A percentile compares a stretch with the other conserved stretches of the same genome.
Conservation (phyloP, 106 monocot genomes). For the Dioscorea dumetorum region DNA sequence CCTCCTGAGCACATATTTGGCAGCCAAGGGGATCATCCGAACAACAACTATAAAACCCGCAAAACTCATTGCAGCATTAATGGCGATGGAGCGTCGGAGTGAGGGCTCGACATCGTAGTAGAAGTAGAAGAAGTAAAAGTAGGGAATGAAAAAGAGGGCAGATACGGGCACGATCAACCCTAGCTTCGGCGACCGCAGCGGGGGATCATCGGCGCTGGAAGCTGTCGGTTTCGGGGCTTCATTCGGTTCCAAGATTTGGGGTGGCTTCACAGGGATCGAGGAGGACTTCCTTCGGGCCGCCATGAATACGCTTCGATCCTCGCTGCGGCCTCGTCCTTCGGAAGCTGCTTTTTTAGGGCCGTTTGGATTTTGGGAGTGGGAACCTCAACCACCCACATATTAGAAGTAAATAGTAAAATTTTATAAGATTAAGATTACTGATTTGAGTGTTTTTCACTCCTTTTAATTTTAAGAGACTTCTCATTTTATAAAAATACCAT, state of each 20-base stretch:
- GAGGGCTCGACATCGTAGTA: slow-evolving; percentile 62
- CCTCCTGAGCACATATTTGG: slow-evolving; percentile 59
- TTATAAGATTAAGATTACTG: too few relatives aligned
- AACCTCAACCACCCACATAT: too few relatives aligned
- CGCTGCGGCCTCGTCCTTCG: too few relatives aligned
- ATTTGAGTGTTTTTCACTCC: too few relatives aligned
- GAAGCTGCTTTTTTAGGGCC: too few relatives aligned
- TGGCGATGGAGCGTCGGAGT: slow-evolving; percentile 51
- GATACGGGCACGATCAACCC: slow-evolving; percentile 28
- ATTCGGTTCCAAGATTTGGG: background rate
- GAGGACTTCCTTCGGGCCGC: slow-evolving; percentile 18
- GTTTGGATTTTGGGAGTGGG: too few relatives aligned
- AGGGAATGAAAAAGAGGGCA: slow-evolving; percentile 37
- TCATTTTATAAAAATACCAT: too few relatives aligned
- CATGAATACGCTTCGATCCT: slow-evolving; percentile 8
- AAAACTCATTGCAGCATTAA: slow-evolving; percentile 69
- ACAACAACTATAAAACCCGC: slow-evolving; percentile 55
- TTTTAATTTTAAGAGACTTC: too few relatives aligned
- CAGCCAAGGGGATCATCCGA: slow-evolving; percentile 72
- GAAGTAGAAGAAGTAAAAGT: slow-evolving; percentile 55
- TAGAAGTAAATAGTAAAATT: too few relatives aligned
- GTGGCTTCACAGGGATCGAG: background rate
- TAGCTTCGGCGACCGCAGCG: slow-evolving; percentile 59
- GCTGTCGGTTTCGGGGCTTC: background rate
- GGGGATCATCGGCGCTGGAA: slow-evolving; percentile 7